Base-by-base conservation (phyloP, 345 rosid genomes). In the Eutrema heterophyllum region DNA sequence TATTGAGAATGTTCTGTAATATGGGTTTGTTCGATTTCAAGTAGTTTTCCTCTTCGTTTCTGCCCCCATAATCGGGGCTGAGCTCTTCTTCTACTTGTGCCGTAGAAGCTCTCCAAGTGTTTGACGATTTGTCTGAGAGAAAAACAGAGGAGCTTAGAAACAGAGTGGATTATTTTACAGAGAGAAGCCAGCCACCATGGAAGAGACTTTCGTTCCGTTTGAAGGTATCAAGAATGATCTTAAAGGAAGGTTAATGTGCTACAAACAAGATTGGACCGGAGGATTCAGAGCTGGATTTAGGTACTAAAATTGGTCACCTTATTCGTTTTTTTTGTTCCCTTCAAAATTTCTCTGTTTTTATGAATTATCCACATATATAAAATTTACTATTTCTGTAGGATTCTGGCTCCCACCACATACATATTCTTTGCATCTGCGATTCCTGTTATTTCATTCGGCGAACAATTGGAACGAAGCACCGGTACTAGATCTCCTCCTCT, bases 351-450 rank as follows among this genome's bases (percentile, higher is more conserved):
- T 55, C 36, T 74, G 27, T 67, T 65, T 41, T 16, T 43, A 64
- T 54, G 50, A 44, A 52, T 14, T 7, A 30, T 60, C 55, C 33
- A 21, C 0, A 14, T 33, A 1, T 38, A 36, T 66, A 8, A 10
- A 5, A 58, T 2, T 51, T 35, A 30, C 33, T 4, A 30, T 6
- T 72, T 35, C 33, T 30, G 33, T 57, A 93, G 97, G 90, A 94
- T 94, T 80, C 83, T 94, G 58, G 98, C 98, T 73, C 98, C 98
- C 16, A 94, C 97, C 53, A 94, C 96, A 39, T 94, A 94, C 81
- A 94, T 94, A 65, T 94, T 93, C 86, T 93, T 93, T 53, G 98
- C 98, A 39, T 93, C 98, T 9, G 98, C 98, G 38, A 89, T 93
- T 66, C 98, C 97, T 4, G 98, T 94, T 81, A 94, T 94, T 78